phyloP scores from a whole-genome alignment of 768 basidiomycete genomes.

The Trametes cinnabarina region DNA sequence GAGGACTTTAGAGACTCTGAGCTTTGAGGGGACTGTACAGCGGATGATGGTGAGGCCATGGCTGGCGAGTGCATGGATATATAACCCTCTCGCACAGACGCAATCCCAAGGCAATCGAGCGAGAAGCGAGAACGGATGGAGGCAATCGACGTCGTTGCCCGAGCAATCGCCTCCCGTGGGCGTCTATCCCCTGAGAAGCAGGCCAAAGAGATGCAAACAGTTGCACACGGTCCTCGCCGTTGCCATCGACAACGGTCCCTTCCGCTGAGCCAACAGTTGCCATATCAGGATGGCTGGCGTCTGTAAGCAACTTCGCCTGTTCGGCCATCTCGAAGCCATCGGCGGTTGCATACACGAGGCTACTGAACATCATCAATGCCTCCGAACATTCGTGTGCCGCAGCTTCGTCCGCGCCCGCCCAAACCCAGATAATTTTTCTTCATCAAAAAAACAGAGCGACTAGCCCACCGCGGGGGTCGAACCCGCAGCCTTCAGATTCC shows the following conservation, averaged over 20 bases:
- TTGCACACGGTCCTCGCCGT: not conserved
- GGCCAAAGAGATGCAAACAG: not conserved
- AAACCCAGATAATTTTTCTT: too few species aligned
- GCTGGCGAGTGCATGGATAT: not conserved
- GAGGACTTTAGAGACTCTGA: not conserved
- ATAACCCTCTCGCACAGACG: not conserved
- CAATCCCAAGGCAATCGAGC: not conserved
- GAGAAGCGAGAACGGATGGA: not conserved
- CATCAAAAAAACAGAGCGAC: not conserved
- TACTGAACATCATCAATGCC: not conserved
- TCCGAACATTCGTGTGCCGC: too few species aligned
- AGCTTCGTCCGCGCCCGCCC: too few species aligned
- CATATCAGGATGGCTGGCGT: not conserved
- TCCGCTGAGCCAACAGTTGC: not conserved
- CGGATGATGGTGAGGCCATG: conserved; percentile 10
- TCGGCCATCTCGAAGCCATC: too few species aligned
- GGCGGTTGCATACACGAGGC: not conserved
- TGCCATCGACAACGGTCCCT: not conserved
- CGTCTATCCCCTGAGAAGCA: not conserved
- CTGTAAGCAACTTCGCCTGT: not conserved
- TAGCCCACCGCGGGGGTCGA: conserved; percentile 1
- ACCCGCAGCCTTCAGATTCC: conserved; percentile 2
- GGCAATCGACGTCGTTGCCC: conserved; percentile 2
- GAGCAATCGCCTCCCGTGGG: not conserved
- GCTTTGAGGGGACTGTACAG: not conserved